These are phyloP conservation scores for Trichoderma guizhouense DNA, from an alignment of 2,329 filamentous ascomycete genomes.

Conservation along the genomic window DNA sequence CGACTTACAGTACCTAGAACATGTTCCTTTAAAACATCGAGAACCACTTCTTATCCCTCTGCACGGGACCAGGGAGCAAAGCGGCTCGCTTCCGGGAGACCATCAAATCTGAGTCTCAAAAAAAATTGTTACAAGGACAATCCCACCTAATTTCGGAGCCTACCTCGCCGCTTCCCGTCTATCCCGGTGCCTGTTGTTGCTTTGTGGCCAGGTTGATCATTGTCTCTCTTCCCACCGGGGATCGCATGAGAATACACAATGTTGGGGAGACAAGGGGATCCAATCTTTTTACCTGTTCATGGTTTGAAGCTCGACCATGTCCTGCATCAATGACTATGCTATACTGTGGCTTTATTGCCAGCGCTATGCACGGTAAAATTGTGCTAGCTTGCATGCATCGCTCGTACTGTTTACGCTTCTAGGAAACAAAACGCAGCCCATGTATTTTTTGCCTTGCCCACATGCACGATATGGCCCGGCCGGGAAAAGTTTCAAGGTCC, in stretches of 20 bases:
- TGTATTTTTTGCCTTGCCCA: neutral
- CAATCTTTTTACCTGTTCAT: neutral
- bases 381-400: neutral
- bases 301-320: neutral
- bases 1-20: neutral
- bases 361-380: neutral
- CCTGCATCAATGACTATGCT: neutral
- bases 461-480: neutral
- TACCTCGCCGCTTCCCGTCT: neutral
- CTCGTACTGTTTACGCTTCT: neutral
- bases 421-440: neutral
- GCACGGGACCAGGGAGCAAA: neutral
- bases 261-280: neutral
- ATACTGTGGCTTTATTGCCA: neutral
- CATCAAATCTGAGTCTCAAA: neutral
- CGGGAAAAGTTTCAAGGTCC: neutral
- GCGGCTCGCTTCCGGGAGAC: neutral
- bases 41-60: neutral
- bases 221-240: neutral
- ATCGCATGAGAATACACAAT: neutral
- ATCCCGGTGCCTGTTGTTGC: neutral
- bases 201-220: neutral
- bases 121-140: neutral
- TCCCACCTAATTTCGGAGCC: conserved; percentile 1
- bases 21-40: neutral